These are phyloP conservation scores for Tulasnella sp. DNA, from an alignment of 768 basidiomycete species.

Conservation along the genomic window DNA sequence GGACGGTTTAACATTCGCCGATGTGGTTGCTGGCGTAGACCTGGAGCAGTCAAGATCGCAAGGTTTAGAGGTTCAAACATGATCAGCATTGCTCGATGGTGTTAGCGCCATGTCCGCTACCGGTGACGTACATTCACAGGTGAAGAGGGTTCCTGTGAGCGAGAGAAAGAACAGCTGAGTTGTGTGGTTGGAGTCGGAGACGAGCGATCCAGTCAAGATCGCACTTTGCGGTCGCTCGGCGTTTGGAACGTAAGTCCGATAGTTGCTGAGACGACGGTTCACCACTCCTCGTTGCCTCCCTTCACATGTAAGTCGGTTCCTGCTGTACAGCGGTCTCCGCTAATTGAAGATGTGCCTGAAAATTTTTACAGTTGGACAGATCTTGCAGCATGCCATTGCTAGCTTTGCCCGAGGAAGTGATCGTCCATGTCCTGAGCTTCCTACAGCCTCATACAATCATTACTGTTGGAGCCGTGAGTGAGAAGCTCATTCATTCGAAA, in stretches of 20 bases:
- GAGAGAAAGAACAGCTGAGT: not conserved
- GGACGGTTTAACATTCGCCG: constrained; percentile 17
- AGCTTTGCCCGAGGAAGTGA: not conserved
- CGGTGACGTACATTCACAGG: constrained; percentile 16
- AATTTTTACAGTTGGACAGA: not conserved
- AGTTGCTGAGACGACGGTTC: not conserved
- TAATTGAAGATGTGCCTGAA: not conserved
- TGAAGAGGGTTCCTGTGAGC: constrained; percentile 19
- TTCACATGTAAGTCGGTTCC: not conserved
- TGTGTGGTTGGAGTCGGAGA: not conserved
- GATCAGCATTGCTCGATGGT: not conserved
- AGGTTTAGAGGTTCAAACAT: not conserved
- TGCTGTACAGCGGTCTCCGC: not conserved
- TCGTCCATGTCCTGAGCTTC: not conserved
- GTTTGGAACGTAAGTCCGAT: not conserved
- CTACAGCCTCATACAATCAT: not conserved
- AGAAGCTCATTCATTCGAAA: not conserved
- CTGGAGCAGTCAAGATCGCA: not conserved
- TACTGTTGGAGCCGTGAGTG: not conserved
- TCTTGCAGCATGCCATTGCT: not conserved
- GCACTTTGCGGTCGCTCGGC: not conserved
- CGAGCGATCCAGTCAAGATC: constrained; percentile 5
- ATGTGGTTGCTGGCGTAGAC: constrained; percentile 15
- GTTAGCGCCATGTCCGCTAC: not conserved
- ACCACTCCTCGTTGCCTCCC: not conserved